Base-by-base conservation (phyloP, 1,284 basidiomycete species). In the Austropuccinia psidii region DNA sequence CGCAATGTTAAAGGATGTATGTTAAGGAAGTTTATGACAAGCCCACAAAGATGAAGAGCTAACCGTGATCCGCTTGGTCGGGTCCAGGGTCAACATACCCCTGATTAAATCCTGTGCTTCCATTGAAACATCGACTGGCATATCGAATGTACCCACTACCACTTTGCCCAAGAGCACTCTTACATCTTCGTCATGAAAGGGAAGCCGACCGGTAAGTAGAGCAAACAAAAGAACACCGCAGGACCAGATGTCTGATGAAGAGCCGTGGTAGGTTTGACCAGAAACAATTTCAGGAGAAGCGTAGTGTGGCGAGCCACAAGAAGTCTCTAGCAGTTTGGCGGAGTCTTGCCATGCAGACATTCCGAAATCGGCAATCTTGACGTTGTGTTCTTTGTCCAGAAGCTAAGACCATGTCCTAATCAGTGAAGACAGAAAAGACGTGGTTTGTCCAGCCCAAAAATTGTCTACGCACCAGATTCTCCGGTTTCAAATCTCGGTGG, bases 351-450 rank as follows among this genome's bases (percentile, higher is more conserved):
- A 93, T n/a, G 90, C 90, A 0, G 96, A 95, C 91, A 98, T 95
- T 21, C 96, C 95, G 82, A 98, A 99, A 83, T 98, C 96, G 2
- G 93, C 94, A 35, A 99, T 89, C 82, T 98, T 98, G 85, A 97
- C 89, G 79, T 93, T 95, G 78, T 86, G 86, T 77, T 90, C 83
- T 64, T 86, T 84, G 82, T 95, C 92, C 68, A 96, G 86, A 60
- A 97, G 84, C 70, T 73, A 37, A 35, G 57, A 27, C 45, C 29
- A 61, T 43, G 21, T 27, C n/a, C 43, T 17, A 45, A 27, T 47
- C 31, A 61, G 19, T n/a, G 27, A 33, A 29, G 15, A 37, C 52
- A 19, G 19, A 47, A 58, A 11, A 27, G 13, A 35, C 29, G 27
- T 31, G 13, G 50, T 35, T 11, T 39, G 7, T 8, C 0, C 21